Evolutionary conservation across 2,329 filamentous ascomycete genomes (phyloP), one percentile per base, ranked within the genome.

Genomic region (Ophiostoma ulmi): DNA sequence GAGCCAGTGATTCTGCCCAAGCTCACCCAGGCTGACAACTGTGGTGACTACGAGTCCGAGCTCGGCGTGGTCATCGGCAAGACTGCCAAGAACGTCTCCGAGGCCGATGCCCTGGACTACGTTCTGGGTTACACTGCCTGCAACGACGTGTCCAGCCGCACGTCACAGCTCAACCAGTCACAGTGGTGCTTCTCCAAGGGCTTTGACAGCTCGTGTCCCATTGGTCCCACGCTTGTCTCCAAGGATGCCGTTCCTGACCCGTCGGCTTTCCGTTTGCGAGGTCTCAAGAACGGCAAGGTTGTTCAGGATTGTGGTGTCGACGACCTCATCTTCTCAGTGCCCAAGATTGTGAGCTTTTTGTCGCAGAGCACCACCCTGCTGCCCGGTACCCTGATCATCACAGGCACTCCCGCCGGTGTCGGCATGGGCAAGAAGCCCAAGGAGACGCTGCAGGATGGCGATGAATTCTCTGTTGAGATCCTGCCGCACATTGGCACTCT

Each of bases 181-280:
- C 86, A 88, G 75, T 87, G 84, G 83, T 81, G 82, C 0, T 88
- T 87, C 73, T 82, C 80, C 20, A 87, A 88, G 74, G 83, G 84
- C 0, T 88, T 88, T 70, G 85, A 88, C 73, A 85, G 52, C 81
- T 0, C 87, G 80, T 73, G 83, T 83, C 86, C 86, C 0, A 70
- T 88, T 0, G 86, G 85, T 0, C 85, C 85, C 0, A 78, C 78
- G 52, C 76, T 88, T 0, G 83, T 87, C 3, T 58, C 52, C 22
- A 58, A 58, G 22, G 75, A 77, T 4, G 72, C 80, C 1, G 76
- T 85, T 64, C 77, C 79, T 3, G 81, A 85, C 73, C 79, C 80
- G 2, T 77, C 78, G 3, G 77, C 77, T 72, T 75, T 85, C 39
- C 73, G 76, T 4, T 75, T 85, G 69, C 78, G 79, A 36, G 82